These are phyloP conservation scores for Penicillium sp. DNA, from an alignment of 2,329 filamentous ascomycete genomes.

Conservation along the genomic window DNA sequence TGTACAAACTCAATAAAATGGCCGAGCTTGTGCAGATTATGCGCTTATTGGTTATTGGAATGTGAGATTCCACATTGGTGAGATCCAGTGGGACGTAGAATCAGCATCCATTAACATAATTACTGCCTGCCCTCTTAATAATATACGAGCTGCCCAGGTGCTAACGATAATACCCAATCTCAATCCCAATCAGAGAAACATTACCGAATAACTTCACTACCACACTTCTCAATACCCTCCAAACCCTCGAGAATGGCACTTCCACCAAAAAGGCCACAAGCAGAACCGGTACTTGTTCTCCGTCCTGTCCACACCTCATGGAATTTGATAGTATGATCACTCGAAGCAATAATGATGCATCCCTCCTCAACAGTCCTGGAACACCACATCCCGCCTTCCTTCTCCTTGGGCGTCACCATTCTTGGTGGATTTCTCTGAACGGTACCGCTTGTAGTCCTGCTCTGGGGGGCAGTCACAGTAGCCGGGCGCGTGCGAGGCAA, in stretches of 20 bases:
- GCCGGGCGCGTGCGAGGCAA: constrained; percentile 9
- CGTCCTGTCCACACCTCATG: constrained; percentile 87
- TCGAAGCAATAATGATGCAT: constrained; percentile 88
- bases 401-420: constrained; percentile 35
- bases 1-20: not conserved
- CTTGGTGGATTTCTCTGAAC: constrained; percentile 21
- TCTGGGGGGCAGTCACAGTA: not conserved
- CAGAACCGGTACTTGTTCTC: constrained; percentile 55
- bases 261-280: constrained; percentile 69
- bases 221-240: constrained; percentile 68
- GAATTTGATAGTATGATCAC: constrained; percentile 90
- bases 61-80: not conserved
- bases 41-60: not conserved
- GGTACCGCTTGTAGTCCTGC: not conserved
- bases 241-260: constrained; percentile 83
- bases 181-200: constrained; percentile 3
- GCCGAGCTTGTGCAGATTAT: not conserved
- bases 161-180: constrained; percentile 2
- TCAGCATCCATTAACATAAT: not conserved
- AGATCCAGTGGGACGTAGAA: not conserved
- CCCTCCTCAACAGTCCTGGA: constrained; percentile 67
- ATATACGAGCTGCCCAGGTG: not conserved
- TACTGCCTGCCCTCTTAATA: not conserved
- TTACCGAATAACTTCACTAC: constrained; percentile 63
- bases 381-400: constrained; percentile 58